Base-by-base conservation (phyloP, 2,329 filamentous ascomycete species). In the Dothidotthia symphoricarpi region DNA sequence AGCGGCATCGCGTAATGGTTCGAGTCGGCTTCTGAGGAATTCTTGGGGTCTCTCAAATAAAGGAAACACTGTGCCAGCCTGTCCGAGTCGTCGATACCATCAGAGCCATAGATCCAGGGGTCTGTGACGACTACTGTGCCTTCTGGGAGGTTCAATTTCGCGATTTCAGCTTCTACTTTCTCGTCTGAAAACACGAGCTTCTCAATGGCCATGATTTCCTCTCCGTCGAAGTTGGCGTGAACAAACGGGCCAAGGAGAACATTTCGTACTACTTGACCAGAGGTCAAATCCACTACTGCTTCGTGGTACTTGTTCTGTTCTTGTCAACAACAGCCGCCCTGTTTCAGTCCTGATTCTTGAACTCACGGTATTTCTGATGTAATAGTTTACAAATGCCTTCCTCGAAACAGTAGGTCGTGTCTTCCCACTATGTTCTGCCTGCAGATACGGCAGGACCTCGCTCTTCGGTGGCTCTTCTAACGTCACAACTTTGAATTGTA, bases 1-100 rank as follows among this genome's bases (percentile, higher is more conserved):
- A 85, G 68, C 1, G 83, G 83, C 49, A 84, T 75, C 0, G 83
- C 79, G 55, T 86, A 86, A 59, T 86, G 81, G 55, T 83, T 85
- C 28, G 77, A 78, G 54, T 87, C 82, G n/a, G 67, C 63, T 52
- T 84, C 78, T 6, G 67, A 58, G 0, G 77, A 53, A 55, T 85
- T 82, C 19, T 70, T 66, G 2, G 81, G 80, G 47, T 83, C 81
- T 15, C 80, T 71, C 64, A 84, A 74, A 64, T 86, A 86, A 36
- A 85, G 63, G 64, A 82, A 85, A 62, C 78, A 81, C 57, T 85
- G 81, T 57, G 76, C 82, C 50, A 78, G 54, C 13, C 72, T 59
- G 9, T 72, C 67, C 34, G 73, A 69, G 34, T 75, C 72, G 36
- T 66, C 58, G 27, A 75, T 51, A n/a, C 72, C 73, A 52, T 75